phyloP scores from a whole-genome alignment of 2,329 filamentous ascomycete species.

The Botryotinia calthae region DNA sequence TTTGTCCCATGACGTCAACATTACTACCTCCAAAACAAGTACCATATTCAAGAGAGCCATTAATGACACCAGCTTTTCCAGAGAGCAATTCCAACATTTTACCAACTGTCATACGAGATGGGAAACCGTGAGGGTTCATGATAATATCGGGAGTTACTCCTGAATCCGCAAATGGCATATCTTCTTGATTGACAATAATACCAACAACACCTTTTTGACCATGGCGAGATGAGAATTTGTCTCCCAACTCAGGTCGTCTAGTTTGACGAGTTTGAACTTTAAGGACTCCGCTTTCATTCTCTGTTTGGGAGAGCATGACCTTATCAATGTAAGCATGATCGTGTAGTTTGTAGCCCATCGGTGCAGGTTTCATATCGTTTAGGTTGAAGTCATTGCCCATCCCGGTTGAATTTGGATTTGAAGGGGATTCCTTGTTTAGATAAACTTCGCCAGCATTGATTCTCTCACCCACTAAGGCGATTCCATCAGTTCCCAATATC shows the following conservation, averaged over 20 bases:
- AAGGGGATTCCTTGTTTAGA: slow-evolving; percentile 83
- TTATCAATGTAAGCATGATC: slow-evolving; percentile 93
- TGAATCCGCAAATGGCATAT: slow-evolving; percentile 90
- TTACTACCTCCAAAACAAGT: slow-evolving; percentile 82
- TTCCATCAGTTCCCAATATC: slow-evolving; percentile 77
- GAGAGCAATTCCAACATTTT: slow-evolving; percentile 95
- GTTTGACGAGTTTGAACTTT: slow-evolving; percentile 98
- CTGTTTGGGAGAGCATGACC: slow-evolving; percentile 87
- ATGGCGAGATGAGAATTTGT: slow-evolving; percentile 98
- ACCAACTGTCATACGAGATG: slow-evolving; percentile 97
- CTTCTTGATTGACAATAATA: slow-evolving; percentile 93
- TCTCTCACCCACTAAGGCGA: slow-evolving; percentile 81
- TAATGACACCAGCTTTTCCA: slow-evolving; percentile 86
- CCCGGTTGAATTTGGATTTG: slow-evolving; percentile 71
- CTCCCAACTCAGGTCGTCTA: slow-evolving; percentile 86
- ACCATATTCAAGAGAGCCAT: slow-evolving; percentile 84
- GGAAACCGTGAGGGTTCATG: slow-evolving; percentile 99
- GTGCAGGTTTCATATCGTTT: slow-evolving; percentile 62
- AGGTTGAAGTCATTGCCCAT: slow-evolving; percentile 65
- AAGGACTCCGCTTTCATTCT: slow-evolving; percentile 80
- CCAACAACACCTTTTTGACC: slow-evolving; percentile 97
- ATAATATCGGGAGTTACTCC: slow-evolving; percentile 97
- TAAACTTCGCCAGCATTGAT: slow-evolving; percentile 79
- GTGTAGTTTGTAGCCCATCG: slow-evolving; percentile 75
- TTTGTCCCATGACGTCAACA: slow-evolving; percentile 83